Evolutionary conservation across 2,329 filamentous ascomycete genomes (phyloP), one percentile per base, ranked within the genome.

Genomic region (Colletotrichum higginsianum): DNA sequence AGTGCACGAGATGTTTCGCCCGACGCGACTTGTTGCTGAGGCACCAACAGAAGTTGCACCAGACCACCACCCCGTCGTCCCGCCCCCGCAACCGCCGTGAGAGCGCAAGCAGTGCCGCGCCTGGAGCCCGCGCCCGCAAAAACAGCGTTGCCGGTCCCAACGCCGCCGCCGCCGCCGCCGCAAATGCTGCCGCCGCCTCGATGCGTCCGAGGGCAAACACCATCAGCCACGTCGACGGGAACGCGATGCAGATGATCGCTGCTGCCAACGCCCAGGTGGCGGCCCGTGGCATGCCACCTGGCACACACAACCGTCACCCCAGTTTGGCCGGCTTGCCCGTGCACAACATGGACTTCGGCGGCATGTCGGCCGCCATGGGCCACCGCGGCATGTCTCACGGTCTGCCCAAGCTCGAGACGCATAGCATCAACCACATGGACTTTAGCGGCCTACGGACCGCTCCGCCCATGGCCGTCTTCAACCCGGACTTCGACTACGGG

Each of bases 1-100:
- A 98, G 82, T 99, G 96, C 83, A 89, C 94, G 47, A 87, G 96
- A 83, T 98, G 96, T 84, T 99, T 99, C 83, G 96, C 96, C 72
- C 91, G 96, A 73, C 91, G 96, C 75, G 96, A 99, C 82, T 84
- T 99, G 76, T 88, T 99, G 66, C 86, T 99, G 75, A 91, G 96
- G 71, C 96, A 99, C 83, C 96, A 99, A 87, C 96, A 99, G 86
- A 99, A 99, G 87, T 89, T 99, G 58, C 96, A 99, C 81, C 94
- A 97, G 87, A 94, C 94, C 35, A 94, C 94, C 15, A 95, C 95
- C 0, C 93, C 96, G 7, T 95, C 95, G 7, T 92, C 95, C 56
- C 91, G 95, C 72, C 95, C 95, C 56, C 91, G 95, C 77, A 95
- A 94, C 76, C 93, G 96, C 75, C 90, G 96, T 75, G 96, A 98